Percentiles rank a stretch among this genome's conserved stretches.
These are phyloP conservation scores for Saturnispora diversa DNA, from an alignment of 805 yeast species.

Conservation along the genomic window DNA sequence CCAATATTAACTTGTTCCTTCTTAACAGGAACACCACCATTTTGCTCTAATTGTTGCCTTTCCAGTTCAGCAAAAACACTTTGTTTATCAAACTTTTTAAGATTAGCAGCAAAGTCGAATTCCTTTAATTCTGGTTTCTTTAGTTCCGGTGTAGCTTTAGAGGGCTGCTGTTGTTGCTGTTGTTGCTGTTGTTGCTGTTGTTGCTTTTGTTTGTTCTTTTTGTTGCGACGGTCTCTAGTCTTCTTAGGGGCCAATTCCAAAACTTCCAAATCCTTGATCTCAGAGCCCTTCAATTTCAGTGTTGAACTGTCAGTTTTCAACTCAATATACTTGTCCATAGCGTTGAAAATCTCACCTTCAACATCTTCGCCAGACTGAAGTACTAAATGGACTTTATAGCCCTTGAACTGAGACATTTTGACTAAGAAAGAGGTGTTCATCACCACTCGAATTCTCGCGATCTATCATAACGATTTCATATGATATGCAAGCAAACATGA, in stretches of 20 bases:
- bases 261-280: constrained; percentile 49
- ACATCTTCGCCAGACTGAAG: constrained; percentile 30
- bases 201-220: constrained; percentile 13
- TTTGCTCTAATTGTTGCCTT: constrained; percentile 48
- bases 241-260: constrained; percentile 40
- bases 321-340: constrained; percentile 19
- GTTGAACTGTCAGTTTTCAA: constrained; percentile 17
- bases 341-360: constrained; percentile 23
- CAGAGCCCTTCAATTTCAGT: constrained; percentile 25
- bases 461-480: neutral
- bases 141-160: constrained; percentile 17
- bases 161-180: neutral
- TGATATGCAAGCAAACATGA: constrained; percentile 2
- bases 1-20: constrained; percentile 58
- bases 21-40: constrained; percentile 40
- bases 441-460: neutral
- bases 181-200: neutral
- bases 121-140: constrained; percentile 46
- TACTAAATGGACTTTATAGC: constrained; percentile 38
- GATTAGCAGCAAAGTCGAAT: constrained; percentile 78
- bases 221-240: constrained; percentile 20
- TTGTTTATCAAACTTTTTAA: constrained; percentile 74
- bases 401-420: constrained; percentile 35
- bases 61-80: constrained; percentile 73
- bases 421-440: neutral